A percentile compares a stretch with the other conserved stretches of the same genome.
These are phyloP conservation scores for Hypoxylon sp. DNA, from an alignment of 2,329 filamentous ascomycete genomes.

Conservation along the genomic window DNA sequence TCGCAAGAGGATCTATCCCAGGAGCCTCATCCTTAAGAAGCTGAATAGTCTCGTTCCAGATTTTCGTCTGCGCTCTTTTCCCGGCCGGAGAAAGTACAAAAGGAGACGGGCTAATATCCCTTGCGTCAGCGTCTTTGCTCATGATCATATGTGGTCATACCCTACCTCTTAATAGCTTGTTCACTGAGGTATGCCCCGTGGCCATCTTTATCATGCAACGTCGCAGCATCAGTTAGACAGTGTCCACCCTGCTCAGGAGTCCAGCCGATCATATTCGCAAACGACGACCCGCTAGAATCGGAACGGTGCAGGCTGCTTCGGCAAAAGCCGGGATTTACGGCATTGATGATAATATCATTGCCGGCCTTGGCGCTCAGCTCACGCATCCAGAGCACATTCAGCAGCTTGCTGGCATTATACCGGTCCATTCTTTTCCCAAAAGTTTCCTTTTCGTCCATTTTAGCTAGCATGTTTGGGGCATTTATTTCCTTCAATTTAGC, in stretches of 20 bases:
- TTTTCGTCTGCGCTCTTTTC: slow-evolving; percentile 33
- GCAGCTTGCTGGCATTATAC: slow-evolving; percentile 37
- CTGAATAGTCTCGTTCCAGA: slow-evolving; percentile 44
- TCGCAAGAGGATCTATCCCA: slow-evolving; percentile 2
- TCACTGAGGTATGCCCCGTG: slow-evolving; percentile 44
- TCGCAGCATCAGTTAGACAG: slow-evolving; percentile 36
- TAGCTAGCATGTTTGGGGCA: slow-evolving; percentile 16
- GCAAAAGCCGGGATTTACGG: slow-evolving; percentile 39
- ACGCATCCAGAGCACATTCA: slow-evolving; percentile 43
- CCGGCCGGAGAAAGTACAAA: slow-evolving; percentile 40
- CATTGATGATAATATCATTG: slow-evolving; percentile 24
- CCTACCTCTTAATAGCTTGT: slow-evolving; percentile 41
- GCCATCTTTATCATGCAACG: slow-evolving; percentile 24
- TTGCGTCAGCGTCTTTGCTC: background rate
- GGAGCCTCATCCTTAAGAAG: slow-evolving; percentile 17
- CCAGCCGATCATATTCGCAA: slow-evolving; percentile 34
- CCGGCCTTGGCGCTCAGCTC: slow-evolving; percentile 32
- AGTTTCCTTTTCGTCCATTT: slow-evolving; percentile 29
- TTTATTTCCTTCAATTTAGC: slow-evolving; percentile 32
- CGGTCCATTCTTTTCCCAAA: slow-evolving; percentile 28
- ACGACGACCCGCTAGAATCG: slow-evolving; percentile 14
- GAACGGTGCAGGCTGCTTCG: slow-evolving; percentile 36
- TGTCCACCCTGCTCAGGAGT: slow-evolving; percentile 38
- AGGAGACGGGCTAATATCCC: slow-evolving; percentile 30
- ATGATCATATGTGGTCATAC: background rate